These are phyloP conservation scores for Umbelopsis sp. DNA, from an alignment of 192 early-diverging fungal genomes.

Conservation along the genomic window DNA sequence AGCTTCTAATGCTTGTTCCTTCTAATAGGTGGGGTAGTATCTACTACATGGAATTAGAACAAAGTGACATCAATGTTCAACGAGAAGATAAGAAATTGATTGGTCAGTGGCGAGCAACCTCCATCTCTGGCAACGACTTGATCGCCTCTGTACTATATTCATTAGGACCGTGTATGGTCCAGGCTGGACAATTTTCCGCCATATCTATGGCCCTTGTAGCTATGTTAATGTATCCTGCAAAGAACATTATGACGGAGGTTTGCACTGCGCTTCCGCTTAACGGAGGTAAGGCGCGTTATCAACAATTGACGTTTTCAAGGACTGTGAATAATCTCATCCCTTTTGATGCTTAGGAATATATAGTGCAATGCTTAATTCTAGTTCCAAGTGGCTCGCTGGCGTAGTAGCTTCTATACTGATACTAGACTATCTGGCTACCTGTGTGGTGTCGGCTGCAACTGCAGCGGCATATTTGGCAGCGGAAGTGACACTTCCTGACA, in stretches of 20 bases:
- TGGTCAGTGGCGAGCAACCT: conserved; percentile 44
- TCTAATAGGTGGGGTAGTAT: conserved; percentile 39
- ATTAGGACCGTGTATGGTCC: conserved; percentile 42
- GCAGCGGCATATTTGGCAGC: conserved; percentile 50
- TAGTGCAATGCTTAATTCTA: conserved; percentile 46
- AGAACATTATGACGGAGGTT: conserved; percentile 56
- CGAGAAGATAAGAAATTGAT: conserved; percentile 26
- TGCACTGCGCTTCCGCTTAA: conserved; percentile 53
- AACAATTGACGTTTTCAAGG: not conserved
- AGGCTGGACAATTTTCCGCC: conserved; percentile 55
- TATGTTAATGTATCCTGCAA: conserved; percentile 49
- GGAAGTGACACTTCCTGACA: conserved; percentile 36
- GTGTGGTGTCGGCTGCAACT: conserved; percentile 54
- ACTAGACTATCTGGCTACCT: conserved; percentile 54
- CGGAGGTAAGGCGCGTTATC: conserved; percentile 36
- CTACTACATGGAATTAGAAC: conserved; percentile 40
- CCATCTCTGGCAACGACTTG: conserved; percentile 56
- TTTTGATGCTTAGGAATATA: conserved; percentile 34
- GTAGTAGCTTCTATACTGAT: conserved; percentile 48
- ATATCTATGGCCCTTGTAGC: conserved; percentile 54
- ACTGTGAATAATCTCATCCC: not conserved
- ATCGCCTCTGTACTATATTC: conserved; percentile 57
- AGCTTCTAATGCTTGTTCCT: not conserved
- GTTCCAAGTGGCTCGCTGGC: conserved; percentile 50
- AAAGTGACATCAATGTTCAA: conserved; percentile 9